Evolutionary conservation across 208 protist genomes (phyloP).

Genomic region (Balamuthia mandrillaris): DNA sequence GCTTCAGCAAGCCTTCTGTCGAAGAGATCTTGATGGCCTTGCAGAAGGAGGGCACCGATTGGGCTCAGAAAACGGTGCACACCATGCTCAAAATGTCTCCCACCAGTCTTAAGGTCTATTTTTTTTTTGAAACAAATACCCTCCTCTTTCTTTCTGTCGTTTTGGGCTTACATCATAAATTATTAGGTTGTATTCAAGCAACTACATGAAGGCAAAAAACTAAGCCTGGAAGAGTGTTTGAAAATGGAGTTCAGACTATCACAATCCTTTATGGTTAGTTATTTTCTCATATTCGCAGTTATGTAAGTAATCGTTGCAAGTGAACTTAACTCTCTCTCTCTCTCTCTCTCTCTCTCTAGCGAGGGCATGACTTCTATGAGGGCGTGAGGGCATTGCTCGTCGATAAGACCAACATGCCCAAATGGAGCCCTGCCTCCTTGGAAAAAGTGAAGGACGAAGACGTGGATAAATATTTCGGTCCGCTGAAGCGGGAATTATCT

Average conservation of each 20-base stretch:
- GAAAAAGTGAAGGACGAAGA: background rate
- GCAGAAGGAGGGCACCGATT: slow-evolving; percentile 27
- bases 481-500: no score
- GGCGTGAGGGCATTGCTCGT: slow-evolving; percentile 60
- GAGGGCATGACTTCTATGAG: slow-evolving; percentile 44
- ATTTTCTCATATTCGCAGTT: background rate
- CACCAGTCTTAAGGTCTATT: slow-evolving; percentile 45
- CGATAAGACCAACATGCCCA: slow-evolving; percentile 43
- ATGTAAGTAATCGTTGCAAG: slow-evolving; percentile 22
- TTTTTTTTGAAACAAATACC: background rate
- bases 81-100: slow-evolving; percentile 42
- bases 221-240: slow-evolving; percentile 35
- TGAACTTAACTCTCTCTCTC: background rate
- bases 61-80: slow-evolving; percentile 26
- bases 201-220: slow-evolving; percentile 24
- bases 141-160: background rate
- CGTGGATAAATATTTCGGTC: background rate
- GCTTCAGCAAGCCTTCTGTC: slow-evolving; percentile 30
- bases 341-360: background rate
- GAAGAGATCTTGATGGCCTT: slow-evolving; percentile 46
- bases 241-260: slow-evolving; percentile 61
- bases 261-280: slow-evolving; percentile 31
- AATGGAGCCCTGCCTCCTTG: background rate
- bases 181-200: slow-evolving; percentile 29
- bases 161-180: slow-evolving; percentile 6